Evolutionary conservation across 306 rosid genomes (phyloP), one percentile per base, ranked within the genome.

Genomic region (Prunus davidiana): DNA sequence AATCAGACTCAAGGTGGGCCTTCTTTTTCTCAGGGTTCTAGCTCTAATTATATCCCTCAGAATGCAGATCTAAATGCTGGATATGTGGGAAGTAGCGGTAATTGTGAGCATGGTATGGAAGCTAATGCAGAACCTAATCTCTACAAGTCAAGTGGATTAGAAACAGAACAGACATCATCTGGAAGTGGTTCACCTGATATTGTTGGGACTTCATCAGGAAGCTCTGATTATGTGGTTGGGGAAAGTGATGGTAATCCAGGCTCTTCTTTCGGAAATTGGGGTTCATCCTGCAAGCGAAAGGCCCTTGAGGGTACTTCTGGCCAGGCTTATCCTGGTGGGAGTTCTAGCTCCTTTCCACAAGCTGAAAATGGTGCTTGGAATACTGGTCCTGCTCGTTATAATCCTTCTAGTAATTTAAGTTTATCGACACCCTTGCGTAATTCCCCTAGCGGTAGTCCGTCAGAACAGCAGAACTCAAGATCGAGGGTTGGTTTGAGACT

Each of bases 251-350:
- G 78, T 56, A 81, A 79, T 68, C 78, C 93, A 6, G 77, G 87
- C 66, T 86, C 96, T 69, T 81, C 92, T 55, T 83, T 87, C 45
- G 92, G 83, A 27, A 87, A 84, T 73, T 93, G 96, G 93, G 96
- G 94, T 61, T 85, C 90, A 82, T 90, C 92, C 52, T 88, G 97
- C 88, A 93, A 93, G 87, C 84, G 97, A 73, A 93, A 90, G 85
- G 78, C 94, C 64, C 82, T 90, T 80, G 96, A 93, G 86, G 92
- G 87, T 74, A 87, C 88, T 79, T 86, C 97, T 75, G 78, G 83
- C 63, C 92, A 88, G 74, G 80, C 87, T 45, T 83, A 84, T 74
- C 62, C 84, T 18, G 89, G 87, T 64, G 92, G 84, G 82, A 87
- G 89, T 78, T 93, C 93, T 54, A 87, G 87, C 86, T 83, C 91